Evolutionary conservation across 2,329 filamentous ascomycete genomes (phyloP), one percentile per base, ranked within the genome.

Genomic region (Esteya vermicola): DNA sequence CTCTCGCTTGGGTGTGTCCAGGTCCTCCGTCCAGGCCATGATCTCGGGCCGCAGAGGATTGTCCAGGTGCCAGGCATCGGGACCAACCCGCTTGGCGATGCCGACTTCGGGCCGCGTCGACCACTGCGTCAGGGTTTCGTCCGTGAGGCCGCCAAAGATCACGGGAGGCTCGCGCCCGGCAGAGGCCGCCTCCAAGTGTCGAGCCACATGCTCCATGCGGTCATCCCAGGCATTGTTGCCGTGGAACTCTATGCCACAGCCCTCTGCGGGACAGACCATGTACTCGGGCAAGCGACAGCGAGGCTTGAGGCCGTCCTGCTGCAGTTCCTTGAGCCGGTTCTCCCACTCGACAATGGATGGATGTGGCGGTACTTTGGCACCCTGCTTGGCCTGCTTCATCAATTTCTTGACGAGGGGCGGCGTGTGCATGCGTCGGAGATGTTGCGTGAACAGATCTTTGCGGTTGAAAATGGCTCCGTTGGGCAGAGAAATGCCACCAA

Each of bases 361-460:
- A 23, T 44, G 36, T 20, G 32, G 31, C 13, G 52, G 65, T 41
- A 52, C 52, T 43, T 58, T 59, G 20, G 23, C 30, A 46, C 51
- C 65, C 43, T 52, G 53, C 43, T 58, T 59, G 21, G 56, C 50
- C 41, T 58, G 44, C 39, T 48, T 50, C 31, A 45, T 22, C 10
- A 47, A 54, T 39, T 58, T 61, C 43, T 59, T 61, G 34, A 61
- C 49, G 3, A 57, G 46, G 40, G 67, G 56, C 0, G 72, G 70
- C 0, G 72, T 65, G 54, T 95, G 88, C 84, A 93, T 93, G 35
- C 89, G 80, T 6, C 84, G 73, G 3, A 89, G 68, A 53, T 95
- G 89, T 52, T 93, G 85, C 0, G 81, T 85, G 61, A 88, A 94
- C 9, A 95, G 72, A 52, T 95, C 88, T 55, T 93, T 93, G 52